These are phyloP conservation scores for Adansonia gregorii DNA, from an alignment of 441 rosid species.

Conservation along the genomic window DNA sequence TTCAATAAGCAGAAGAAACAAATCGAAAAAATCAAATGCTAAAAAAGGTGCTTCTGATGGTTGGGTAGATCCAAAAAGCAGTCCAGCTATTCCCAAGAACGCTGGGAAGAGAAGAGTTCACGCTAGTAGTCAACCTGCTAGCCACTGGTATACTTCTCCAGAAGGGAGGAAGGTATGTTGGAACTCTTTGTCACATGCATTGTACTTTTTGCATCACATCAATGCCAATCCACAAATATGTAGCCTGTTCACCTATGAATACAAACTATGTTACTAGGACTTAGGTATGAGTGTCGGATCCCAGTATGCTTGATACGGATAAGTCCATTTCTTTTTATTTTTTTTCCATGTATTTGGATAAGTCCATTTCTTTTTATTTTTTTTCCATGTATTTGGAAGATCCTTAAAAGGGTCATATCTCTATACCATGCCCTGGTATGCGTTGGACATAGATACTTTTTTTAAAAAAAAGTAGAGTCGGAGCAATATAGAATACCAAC, in stretches of 20 bases:
- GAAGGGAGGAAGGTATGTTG: constrained; percentile 77
- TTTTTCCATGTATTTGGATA: no score
- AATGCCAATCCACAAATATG: constrained; percentile 1
- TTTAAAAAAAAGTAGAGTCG: no score
- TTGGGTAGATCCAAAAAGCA: constrained; percentile 63
- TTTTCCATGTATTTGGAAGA: no score
- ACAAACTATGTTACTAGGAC: not conserved
- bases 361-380: no score
- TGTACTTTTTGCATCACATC: not conserved
- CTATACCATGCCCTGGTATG: no score
- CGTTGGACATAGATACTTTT: no score
- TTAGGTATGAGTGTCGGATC: no score
- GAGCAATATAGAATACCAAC: no score
- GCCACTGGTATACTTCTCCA: constrained; percentile 82
- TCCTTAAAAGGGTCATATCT: no score
- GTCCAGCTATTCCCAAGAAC: constrained; percentile 56
- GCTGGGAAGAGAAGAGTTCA: constrained; percentile 81
- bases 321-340: no score
- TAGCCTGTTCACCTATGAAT: not conserved
- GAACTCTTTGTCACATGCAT: not conserved
- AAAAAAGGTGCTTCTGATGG: constrained; percentile 45
- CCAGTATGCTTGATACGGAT: no score
- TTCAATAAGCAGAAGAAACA: constrained; percentile 47
- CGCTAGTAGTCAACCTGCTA: constrained; percentile 64
- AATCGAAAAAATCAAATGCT: constrained; percentile 45